phyloP scores from a whole-genome alignment of 352 stramenopile genomes.

The Hyaloperonospora arabidopsidis region DNA sequence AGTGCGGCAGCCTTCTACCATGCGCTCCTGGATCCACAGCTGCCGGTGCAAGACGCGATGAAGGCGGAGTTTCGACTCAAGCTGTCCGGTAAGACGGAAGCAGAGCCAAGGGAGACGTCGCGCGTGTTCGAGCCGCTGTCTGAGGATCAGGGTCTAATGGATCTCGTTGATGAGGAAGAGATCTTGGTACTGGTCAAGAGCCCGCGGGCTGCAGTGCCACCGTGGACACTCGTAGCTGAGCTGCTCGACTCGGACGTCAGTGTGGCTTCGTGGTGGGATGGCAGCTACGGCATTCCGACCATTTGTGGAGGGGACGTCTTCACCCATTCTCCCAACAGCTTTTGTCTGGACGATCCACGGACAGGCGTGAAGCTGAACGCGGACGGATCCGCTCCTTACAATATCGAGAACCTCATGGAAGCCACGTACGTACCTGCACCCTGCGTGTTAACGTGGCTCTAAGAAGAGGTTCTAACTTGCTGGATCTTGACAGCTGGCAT shows the following conservation, averaged over 20 bases:
- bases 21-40: conserved; percentile 35
- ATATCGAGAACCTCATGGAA: conserved; percentile 73
- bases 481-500: conserved; percentile 20
- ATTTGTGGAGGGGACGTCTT: conserved; percentile 69
- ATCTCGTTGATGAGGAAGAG: conserved; percentile 12
- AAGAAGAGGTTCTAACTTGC: not conserved
- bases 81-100: conserved; percentile 1
- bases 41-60: conserved; percentile 31
- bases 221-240: conserved; percentile 56
- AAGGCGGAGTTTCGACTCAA: conserved; percentile 26
- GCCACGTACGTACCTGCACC: conserved; percentile 27
- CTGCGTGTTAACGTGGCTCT: not conserved
- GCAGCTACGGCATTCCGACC: conserved; percentile 56
- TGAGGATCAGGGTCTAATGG: conserved; percentile 7
- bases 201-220: conserved; percentile 42
- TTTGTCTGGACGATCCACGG: conserved; percentile 45
- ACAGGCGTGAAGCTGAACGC: conserved; percentile 32
- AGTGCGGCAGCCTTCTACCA: conserved; percentile 36
- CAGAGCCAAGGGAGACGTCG: conserved; percentile 3
- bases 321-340: conserved; percentile 29
- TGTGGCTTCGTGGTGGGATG: conserved; percentile 76
- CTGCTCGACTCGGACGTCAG: conserved; percentile 55
- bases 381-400: conserved; percentile 54
- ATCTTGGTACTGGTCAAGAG: conserved; percentile 55
- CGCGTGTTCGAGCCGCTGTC: conserved; percentile 22